Evolutionary conservation across 83 land plant species (phyloP), one percentile per base, ranked within the genome.

Genomic region (Picea mariana): DNA sequence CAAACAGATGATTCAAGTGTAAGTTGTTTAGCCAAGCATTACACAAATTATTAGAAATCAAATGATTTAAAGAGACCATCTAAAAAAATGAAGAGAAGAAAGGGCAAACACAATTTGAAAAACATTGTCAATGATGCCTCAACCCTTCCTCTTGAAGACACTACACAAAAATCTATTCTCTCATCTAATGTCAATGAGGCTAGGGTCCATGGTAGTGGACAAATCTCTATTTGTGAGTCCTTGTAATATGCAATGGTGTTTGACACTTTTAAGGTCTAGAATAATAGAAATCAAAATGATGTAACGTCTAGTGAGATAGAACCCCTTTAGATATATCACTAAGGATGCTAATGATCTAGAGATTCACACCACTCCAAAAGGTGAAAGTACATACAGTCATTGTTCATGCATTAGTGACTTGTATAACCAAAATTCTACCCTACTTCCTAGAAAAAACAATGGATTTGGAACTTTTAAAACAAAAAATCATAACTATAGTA

Each of bases 41-140:
- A 31, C 3, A 16, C 38, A n/a, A 75, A 82, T 49, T 17, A 44
- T 49, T 79, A 77, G 5, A 87, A 90, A 68, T 75, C 21, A 0
- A 27, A 82, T 9, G 84, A 89, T 63, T 58, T 21, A 4, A 84
- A 52, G 82, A 82, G 65, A 49, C 73, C 76, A 62, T 66, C 83
- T 11, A 84, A 81, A 72, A 86, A 76, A 27, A 27, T 1, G 59
- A 81, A 62, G 15, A 89, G 78, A 58, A 89, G 81, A 83, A 84
- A 84, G 77, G 81, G 79, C 9, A 87, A 87, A 76, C 87, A 78
- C 18, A 75, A 83, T 60, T 77, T 72, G 24, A 80, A 82, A 75
- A n/a, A 13, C 52, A 71, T 16, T 62, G 66, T 65, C 17, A 77
- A 23, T 65, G 76, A 26, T 31, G 4, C 78, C 24, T 79, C 79